Percentiles rank a stretch among this genome's conserved stretches.
phyloP scores from a whole-genome alignment of 2,329 filamentous ascomycete genomes.

The Verticillium nubilum region DNA sequence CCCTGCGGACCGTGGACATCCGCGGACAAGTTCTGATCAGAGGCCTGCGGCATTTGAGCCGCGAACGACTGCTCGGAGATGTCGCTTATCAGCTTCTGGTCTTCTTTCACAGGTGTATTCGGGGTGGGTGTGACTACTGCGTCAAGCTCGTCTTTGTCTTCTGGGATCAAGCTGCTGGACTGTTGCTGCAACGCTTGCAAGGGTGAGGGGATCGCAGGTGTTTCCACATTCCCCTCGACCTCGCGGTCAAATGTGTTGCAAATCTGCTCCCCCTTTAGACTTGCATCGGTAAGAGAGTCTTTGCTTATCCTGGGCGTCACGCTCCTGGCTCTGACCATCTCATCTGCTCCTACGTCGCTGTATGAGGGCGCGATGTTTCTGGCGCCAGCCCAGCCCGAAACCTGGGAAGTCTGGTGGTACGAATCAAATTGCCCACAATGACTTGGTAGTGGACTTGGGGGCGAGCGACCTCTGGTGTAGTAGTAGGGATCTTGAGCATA shows the following conservation, averaged over 20 bases:
- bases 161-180: background rate
- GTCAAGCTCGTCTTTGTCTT: constrained; percentile 2
- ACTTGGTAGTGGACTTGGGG: constrained; percentile 44
- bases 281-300: background rate
- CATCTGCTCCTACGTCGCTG: constrained; percentile 24
- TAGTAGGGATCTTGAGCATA: constrained; percentile 38
- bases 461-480: constrained; percentile 46
- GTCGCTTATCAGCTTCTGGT: background rate
- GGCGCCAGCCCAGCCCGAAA: constrained; percentile 32
- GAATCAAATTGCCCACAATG: constrained; percentile 31
- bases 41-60: background rate
- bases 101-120: background rate
- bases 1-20: background rate
- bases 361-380: constrained; percentile 32
- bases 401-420: constrained; percentile 18
- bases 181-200: background rate
- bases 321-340: constrained; percentile 8
- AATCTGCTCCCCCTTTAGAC: background rate
- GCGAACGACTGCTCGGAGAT: background rate
- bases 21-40: background rate
- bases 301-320: constrained; percentile 11
- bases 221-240: background rate
- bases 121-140: background rate
- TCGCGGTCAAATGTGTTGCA: background rate
- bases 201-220: background rate